These are phyloP conservation scores for Phymatotrichopsis omnivora DNA, from an alignment of 2,329 filamentous ascomycete genomes.

Conservation along the genomic window DNA sequence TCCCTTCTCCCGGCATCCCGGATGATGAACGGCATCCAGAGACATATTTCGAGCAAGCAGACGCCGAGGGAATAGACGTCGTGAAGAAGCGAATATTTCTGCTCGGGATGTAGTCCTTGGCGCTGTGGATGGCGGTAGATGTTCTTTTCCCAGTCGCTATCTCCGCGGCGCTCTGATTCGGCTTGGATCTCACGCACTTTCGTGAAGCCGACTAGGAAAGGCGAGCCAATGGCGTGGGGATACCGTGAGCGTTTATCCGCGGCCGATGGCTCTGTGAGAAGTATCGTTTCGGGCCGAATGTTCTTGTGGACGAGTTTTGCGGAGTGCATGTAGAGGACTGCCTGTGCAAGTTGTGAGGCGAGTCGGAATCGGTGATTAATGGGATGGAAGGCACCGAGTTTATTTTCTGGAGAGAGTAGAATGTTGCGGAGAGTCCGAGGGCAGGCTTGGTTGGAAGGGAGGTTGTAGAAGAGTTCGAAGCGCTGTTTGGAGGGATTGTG, in stretches of 20 bases:
- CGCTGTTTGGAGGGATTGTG: conserved; percentile 6
- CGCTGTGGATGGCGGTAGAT: conserved; percentile 44
- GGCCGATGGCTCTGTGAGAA: conserved; percentile 30
- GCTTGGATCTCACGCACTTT: conserved; percentile 35
- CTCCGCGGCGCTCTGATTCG: conserved; percentile 34
- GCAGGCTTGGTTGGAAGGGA: conserved; percentile 6
- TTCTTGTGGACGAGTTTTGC: conserved; percentile 41
- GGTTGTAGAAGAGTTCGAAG: conserved; percentile 13
- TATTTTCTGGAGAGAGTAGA: conserved; percentile 17
- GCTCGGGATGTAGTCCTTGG: conserved; percentile 37
- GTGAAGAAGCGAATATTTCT: conserved; percentile 44
- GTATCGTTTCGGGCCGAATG: conserved; percentile 39
- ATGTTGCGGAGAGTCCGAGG: conserved; percentile 27
- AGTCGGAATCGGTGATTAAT: conserved; percentile 33
- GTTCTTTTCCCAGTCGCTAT: conserved; percentile 38
- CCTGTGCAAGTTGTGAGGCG: conserved; percentile 33
- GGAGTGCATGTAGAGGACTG: conserved; percentile 36
- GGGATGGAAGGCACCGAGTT: conserved; percentile 19
- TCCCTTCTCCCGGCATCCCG: too few relatives aligned
- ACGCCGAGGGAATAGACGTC: conserved; percentile 49
- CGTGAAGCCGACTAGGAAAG: conserved; percentile 42
- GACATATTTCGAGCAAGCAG: conserved; percentile 44
- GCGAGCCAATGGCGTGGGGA: conserved; percentile 28
- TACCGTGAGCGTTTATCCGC: conserved; percentile 19
- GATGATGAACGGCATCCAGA: conserved; percentile 35